These are phyloP conservation scores for Zanthoxylum bungeanum DNA, from an alignment of 345 rosid genomes.

Conservation along the genomic window DNA sequence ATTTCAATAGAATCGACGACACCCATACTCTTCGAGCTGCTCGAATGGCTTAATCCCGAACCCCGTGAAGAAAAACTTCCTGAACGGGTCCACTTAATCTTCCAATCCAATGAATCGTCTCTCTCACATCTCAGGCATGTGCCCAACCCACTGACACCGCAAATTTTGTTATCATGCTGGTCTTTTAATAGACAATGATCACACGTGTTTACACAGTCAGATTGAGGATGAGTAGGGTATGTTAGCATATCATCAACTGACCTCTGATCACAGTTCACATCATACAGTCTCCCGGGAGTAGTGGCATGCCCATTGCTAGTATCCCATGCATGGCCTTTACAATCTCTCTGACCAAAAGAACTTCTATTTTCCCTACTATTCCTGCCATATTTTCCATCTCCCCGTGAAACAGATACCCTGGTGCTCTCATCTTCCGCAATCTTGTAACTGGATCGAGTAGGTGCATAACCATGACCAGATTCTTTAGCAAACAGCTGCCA, in stretches of 20 bases:
- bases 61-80: conserved; percentile 83
- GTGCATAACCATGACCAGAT: conserved; percentile 53
- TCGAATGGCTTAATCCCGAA: conserved; percentile 81
- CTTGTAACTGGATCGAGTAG: conserved; percentile 54
- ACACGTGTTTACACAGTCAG: conserved; percentile 46
- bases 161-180: conserved; percentile 41
- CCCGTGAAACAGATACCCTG: conserved; percentile 48
- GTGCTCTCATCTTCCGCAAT: conserved; percentile 56
- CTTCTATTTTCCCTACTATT: conserved; percentile 60
- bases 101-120: conserved; percentile 68
- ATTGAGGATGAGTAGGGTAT: conserved; percentile 38
- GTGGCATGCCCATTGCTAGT: conserved; percentile 56
- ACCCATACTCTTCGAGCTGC: conserved; percentile 79
- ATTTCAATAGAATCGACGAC: conserved; percentile 59
- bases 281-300: conserved; percentile 50
- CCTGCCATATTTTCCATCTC: conserved; percentile 70
- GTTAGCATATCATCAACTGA: conserved; percentile 54
- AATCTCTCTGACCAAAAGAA: conserved; percentile 65
- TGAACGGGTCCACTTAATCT: conserved; percentile 68
- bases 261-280: conserved; percentile 47
- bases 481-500: conserved; percentile 71
- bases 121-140: conserved; percentile 44
- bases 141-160: conserved; percentile 42
- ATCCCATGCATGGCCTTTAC: conserved; percentile 71
- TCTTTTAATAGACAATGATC: conserved; percentile 55